Evolutionary conservation across 2,329 filamentous ascomycete genomes (phyloP), one percentile per base, ranked within the genome.

Genomic region (Diaporthe longicolla): DNA sequence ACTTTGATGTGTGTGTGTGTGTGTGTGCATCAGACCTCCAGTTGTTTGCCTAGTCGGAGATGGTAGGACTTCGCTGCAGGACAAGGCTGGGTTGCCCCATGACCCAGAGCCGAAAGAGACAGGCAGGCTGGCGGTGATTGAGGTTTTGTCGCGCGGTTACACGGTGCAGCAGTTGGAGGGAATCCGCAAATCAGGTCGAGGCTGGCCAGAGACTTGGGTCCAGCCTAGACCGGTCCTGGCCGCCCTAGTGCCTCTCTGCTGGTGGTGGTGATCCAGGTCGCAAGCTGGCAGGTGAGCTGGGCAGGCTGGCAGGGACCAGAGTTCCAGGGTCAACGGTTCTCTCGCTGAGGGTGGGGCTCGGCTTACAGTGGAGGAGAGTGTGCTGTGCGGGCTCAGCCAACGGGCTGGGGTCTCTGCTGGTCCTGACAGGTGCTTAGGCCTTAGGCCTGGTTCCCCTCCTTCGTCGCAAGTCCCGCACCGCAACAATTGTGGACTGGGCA

Each of bases 101-200:
- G 26, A 21, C 26, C 15, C 11, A 19, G 61, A 65, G 29, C 29
- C 19, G n/a, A 52, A 24, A 37, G 26, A 45, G 29, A 50, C 11
- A 48, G 26, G 8, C 29, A 45, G 17, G 32, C 21, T 21, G 45
- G 17, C 21, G 35, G 24, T 50, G 24, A 19, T 26, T 50, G 13
- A 29, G 24, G 61, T 74, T 75, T 74, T 75, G 73, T 75, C 73
- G 73, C 73, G 74, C 74, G 69, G 69, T 58, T 72, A 71, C 69
- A 63, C 32, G 45, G 4, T 59, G 68, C 50, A 65, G 50, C 43
- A 52, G 45, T 50, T 26, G 35, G 57, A 45, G 68, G 32, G 40
- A 57, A 48, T 35, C 68, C 52, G 72, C 72, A 75, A 73, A 75
- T 74, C 72, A 74, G 35, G n/a, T 26, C 32, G 26, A 48, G 21